Conservation (phyloP, 148 eudicot species). For the Nepenthes gracilis region DNA sequence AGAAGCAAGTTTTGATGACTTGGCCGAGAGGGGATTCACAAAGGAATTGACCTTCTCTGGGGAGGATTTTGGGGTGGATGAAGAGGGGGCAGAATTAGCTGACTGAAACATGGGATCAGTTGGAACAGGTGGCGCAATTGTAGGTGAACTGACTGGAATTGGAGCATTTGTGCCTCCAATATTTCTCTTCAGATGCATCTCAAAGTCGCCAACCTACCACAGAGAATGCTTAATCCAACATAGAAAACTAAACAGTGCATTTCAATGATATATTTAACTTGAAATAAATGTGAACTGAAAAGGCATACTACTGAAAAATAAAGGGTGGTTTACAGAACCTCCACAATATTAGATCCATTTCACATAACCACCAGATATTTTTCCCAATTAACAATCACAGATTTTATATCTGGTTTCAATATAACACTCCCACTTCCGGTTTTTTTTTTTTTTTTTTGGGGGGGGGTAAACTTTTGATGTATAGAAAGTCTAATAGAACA, state of each 20-base stretch:
- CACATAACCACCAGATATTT: no score
- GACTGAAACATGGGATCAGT: slow-evolving; percentile 43
- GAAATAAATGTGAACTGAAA: neutral
- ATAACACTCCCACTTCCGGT: no score
- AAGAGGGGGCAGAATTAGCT: slow-evolving; percentile 28
- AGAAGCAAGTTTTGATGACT: slow-evolving; percentile 54
- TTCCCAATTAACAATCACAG: no score
- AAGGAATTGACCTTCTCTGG: slow-evolving; percentile 58
- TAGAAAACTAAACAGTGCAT: neutral
- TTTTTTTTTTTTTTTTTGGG: no score
- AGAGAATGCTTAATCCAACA: slow-evolving; percentile 6
- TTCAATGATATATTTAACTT: slow-evolving; percentile 1
- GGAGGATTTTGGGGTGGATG: slow-evolving; percentile 34
- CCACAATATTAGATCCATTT: no score
- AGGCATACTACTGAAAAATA: neutral
- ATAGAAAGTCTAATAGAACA: no score
- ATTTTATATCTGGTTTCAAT: no score
- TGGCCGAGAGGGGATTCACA: slow-evolving; percentile 31
- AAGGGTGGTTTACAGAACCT: no score
- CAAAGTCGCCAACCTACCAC: slow-evolving; percentile 69
- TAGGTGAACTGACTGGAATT: slow-evolving; percentile 24
- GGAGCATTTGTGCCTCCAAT: slow-evolving; percentile 39
- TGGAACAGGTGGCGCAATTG: slow-evolving; percentile 44
- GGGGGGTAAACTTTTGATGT: no score
- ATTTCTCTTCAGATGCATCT: slow-evolving; percentile 84